Evolutionary conservation across 2,329 filamentous ascomycete genomes (phyloP).

Genomic region (Fusarium sarcochroum): DNA sequence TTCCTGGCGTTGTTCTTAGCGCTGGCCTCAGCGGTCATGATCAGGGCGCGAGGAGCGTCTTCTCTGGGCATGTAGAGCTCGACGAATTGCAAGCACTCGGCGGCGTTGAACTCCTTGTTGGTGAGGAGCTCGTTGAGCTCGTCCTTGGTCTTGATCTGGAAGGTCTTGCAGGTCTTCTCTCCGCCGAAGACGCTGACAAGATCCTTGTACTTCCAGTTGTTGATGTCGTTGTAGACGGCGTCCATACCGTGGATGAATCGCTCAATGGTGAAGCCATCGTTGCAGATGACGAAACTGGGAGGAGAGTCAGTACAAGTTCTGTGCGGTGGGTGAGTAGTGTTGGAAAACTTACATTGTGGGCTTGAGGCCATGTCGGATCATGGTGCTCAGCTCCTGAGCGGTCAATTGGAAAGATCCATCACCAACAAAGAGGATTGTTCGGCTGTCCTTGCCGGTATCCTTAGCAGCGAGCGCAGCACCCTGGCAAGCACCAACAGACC

Average conservation of each 20-base stretch:
- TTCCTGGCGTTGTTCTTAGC: conserved; percentile 74
- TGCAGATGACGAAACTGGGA: conserved; percentile 82
- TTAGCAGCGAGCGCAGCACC: conserved; percentile 81
- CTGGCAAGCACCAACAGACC: conserved; percentile 71
- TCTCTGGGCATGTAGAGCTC: conserved; percentile 86
- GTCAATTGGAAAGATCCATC: conserved; percentile 91
- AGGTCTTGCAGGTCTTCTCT: conserved; percentile 71
- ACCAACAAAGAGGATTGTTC: conserved; percentile 89
- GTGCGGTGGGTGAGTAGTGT: neutral
- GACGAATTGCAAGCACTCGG: conserved; percentile 75
- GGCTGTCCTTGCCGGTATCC: conserved; percentile 70
- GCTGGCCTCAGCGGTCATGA: conserved; percentile 78
- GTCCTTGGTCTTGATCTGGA: conserved; percentile 76
- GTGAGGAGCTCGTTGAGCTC: conserved; percentile 76
- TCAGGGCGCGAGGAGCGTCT: conserved; percentile 80
- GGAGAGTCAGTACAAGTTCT: conserved; percentile 37
- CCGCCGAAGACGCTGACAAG: conserved; percentile 78
- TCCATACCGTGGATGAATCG: conserved; percentile 89
- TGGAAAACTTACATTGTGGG: conserved; percentile 77
- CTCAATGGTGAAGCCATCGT: conserved; percentile 92
- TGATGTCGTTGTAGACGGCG: conserved; percentile 84
- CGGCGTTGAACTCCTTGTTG: conserved; percentile 73
- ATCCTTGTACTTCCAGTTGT: conserved; percentile 79
- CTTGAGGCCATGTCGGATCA: conserved; percentile 80
- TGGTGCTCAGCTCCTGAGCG: conserved; percentile 86